Base-by-base conservation (phyloP, 495 filamentous ascomycete species). In the Aspergillus sclerotioniger region DNA sequence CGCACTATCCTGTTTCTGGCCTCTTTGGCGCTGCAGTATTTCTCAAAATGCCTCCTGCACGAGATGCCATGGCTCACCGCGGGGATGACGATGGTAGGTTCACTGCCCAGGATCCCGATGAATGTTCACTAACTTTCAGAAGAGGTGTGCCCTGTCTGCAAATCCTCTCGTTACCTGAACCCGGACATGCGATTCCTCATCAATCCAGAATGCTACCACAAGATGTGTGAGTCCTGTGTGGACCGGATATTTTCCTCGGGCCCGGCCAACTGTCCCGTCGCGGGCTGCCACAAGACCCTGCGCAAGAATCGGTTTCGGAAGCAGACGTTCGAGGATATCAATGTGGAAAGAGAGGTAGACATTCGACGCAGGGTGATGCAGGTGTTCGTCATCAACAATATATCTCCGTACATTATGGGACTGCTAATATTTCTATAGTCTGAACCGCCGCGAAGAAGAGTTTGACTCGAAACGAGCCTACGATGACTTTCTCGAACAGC, bases 161-260 rank as follows among this genome's bases (percentile, higher is more conserved):
- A 96, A 73, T 92, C 90, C 53, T 88, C 88, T 55, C 89, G 90
- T 55, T 98, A 98, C 79, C 85, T 98, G 67, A 98, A 96, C 77
- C 86, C 85, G 20, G 85, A 90, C 75, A 92, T 99, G 84, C 80
- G 83, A 52, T 96, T 99, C 75, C 88, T 95, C 60, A 90, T 98
- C 72, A 96, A 97, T 72, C 90, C 93, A 16, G 90, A 95, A 78
- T 99, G 94, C 82, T 99, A 98, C 80, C 94, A 99, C 82, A 90
- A 89, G 60, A 96, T 99, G 91, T 99, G 94, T 76, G 84, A 87
- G 65, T 90, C 87, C 33, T 98, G 94, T 79, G 93, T 98, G 50
- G 90, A 92, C 77, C 88, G 92, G 25, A 90, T 96, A 59, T 98
- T 97, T 82, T 88, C 88, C 21, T 85, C 87, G 20, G 93, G 94